A percentile compares a stretch with the other conserved stretches of the same genome.
These are phyloP conservation scores for Chalciporus piperatus DNA, from an alignment of 768 basidiomycete species.

Conservation along the genomic window DNA sequence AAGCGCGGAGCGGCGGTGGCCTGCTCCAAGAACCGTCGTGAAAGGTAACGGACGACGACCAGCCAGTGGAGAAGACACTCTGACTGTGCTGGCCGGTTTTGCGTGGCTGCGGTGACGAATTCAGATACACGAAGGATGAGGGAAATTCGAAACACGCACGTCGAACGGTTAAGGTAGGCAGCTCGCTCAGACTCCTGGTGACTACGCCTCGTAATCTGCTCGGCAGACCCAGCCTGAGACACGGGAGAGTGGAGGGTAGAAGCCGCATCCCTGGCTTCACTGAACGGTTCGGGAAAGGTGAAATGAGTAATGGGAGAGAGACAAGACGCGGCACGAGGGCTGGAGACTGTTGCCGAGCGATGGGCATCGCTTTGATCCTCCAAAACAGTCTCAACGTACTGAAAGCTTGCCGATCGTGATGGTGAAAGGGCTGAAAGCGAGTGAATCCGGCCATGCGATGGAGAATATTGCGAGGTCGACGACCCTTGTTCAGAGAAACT, in stretches of 20 bases:
- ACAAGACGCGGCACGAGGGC: neutral
- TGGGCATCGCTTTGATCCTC: neutral
- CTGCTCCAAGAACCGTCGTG: neutral
- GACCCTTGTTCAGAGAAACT: neutral
- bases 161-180: neutral
- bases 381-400: neutral
- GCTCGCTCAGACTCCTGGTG: constrained; percentile 5
- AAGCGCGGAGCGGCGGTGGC: neutral
- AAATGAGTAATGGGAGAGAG: constrained; percentile 21
- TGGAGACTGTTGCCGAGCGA: neutral
- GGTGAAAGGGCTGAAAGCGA: neutral
- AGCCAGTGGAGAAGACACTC: constrained; percentile 13
- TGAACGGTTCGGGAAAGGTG: constrained; percentile 10
- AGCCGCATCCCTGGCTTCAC: neutral
- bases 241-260: neutral
- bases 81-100: neutral
- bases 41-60: constrained; percentile 3
- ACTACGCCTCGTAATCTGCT: neutral
- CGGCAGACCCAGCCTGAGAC: neutral
- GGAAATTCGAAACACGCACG: constrained; percentile 8
- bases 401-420: constrained; percentile 2
- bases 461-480: neutral
- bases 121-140: constrained; percentile 4
- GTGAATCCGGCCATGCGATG: neutral
- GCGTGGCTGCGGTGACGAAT: constrained; percentile 1